These are phyloP conservation scores for Debaryomyces fabryi DNA, from an alignment of 1,139 yeast species.

Conservation along the genomic window DNA sequence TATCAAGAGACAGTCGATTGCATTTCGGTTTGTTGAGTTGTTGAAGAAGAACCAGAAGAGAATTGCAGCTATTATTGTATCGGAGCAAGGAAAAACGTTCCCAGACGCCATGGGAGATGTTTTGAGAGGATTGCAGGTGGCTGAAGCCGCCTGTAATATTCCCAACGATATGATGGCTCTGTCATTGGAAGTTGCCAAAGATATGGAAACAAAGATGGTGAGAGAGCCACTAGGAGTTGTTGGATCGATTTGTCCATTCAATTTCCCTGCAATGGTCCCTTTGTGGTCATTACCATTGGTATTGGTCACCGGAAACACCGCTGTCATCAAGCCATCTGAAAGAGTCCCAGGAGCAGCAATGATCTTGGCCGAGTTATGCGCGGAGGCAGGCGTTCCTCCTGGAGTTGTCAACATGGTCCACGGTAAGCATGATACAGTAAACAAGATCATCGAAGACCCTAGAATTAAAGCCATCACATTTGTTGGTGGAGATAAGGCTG, in stretches of 20 bases:
- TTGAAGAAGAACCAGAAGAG: slow-evolving; percentile 71
- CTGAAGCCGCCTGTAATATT: slow-evolving; percentile 67
- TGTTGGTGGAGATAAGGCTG: slow-evolving; percentile 79
- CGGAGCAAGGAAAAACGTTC: slow-evolving; percentile 82
- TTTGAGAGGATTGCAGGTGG: slow-evolving; percentile 78
- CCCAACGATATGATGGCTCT: slow-evolving; percentile 69
- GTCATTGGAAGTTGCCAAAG: slow-evolving; percentile 67
- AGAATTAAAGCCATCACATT: slow-evolving; percentile 78
- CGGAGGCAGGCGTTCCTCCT: slow-evolving; percentile 77
- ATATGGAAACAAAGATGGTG: slow-evolving; percentile 80
- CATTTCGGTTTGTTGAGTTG: slow-evolving; percentile 70
- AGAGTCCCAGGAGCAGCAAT: slow-evolving; percentile 80
- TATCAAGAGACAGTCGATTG: slow-evolving; percentile 73
- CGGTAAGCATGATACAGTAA: slow-evolving; percentile 77
- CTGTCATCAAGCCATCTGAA: slow-evolving; percentile 78
- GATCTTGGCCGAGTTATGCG: slow-evolving; percentile 72
- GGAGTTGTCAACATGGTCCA: slow-evolving; percentile 77
- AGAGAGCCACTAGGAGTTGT: slow-evolving; percentile 67
- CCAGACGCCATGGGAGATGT: slow-evolving; percentile 82
- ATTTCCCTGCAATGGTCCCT: slow-evolving; percentile 88
- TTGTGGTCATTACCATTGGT: slow-evolving; percentile 79
- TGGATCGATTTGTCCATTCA: slow-evolving; percentile 75
- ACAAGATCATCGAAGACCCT: slow-evolving; percentile 73
- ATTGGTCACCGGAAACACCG: slow-evolving; percentile 77
- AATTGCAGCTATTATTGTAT: slow-evolving; percentile 69